phyloP scores from a whole-genome alignment of 169 alveolate species.

The Neospora caninum region DNA sequence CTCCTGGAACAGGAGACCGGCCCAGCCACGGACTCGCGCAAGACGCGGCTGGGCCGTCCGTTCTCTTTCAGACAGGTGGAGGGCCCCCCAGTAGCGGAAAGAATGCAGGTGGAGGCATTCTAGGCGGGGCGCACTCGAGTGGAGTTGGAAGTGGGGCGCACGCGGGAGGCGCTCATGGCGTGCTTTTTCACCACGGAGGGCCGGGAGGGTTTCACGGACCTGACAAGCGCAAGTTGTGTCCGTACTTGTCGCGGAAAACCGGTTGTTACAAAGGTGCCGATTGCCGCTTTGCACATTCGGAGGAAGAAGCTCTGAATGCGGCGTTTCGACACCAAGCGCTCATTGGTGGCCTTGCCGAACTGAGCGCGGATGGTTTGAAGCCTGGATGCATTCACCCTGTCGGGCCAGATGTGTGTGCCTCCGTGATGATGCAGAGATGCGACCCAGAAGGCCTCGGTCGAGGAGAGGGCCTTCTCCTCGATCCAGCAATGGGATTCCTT shows the following conservation, averaged over 20 bases:
- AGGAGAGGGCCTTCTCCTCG: background rate
- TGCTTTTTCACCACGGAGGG: background rate
- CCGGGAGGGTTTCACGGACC: background rate
- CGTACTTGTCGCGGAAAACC: conserved; percentile 3
- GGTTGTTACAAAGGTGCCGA: conserved; percentile 40
- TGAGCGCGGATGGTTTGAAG: background rate
- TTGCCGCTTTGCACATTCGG: conserved; percentile 37
- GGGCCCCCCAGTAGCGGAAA: background rate
- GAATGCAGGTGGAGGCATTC: background rate
- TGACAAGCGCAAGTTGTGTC: background rate
- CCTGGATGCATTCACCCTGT: background rate
- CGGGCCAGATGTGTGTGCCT: background rate
- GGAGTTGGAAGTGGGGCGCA: background rate
- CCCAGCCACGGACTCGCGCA: background rate
- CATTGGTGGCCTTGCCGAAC: background rate
- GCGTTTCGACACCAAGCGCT: background rate
- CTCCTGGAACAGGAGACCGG: background rate
- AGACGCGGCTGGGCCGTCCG: background rate
- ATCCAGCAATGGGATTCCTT: background rate
- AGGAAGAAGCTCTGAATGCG: conserved; percentile 14
- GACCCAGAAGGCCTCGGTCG: background rate
- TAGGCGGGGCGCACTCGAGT: background rate
- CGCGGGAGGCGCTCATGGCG: background rate
- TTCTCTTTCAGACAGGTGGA: background rate
- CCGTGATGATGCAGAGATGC: background rate